Base-by-base conservation (phyloP, 352 stramenopile species). In the Hyaloperonospora brassicae region DNA sequence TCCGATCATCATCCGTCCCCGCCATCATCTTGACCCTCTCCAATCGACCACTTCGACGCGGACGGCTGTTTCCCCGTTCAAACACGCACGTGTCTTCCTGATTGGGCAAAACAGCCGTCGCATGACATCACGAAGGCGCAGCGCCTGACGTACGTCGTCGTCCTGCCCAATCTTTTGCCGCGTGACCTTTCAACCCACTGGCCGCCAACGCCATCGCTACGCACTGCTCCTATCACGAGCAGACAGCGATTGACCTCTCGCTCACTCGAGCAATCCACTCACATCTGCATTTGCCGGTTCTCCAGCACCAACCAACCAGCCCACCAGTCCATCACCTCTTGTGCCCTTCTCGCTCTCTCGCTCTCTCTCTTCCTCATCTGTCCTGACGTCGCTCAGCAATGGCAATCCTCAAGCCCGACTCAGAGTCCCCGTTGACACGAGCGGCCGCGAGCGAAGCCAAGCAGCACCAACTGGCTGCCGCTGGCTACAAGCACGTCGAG, bases 401-500 rank as follows among this genome's bases (percentile, higher is more conserved):
- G 77, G 77, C 77, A 45, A 87, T 87, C 63, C 67, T 87, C 46
- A 76, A 84, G 48, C 75, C 73, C 40, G 70, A 82, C 47, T 66
- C 68, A 35, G 73, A 85, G 27, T 64, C 63, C 50, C 56, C 62
- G 13, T 50, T 58, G 41, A 65, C 69, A 27, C 41, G 68, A 36
- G 52, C 62, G 10, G 41, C 60, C 1, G 31, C 52, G 6, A 65
- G 55, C 39, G 72, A 73, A 47, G 54, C 57, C 43, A 74, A 72
- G 46, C 65, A 82, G 55, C 76, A 73, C 39, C 58, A 62, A 60
- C 66, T 92, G 21, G 76, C 74, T 1, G 62, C 76, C 17, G 77
- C 77, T 12, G 82, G 82, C 52, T 93, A 79, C 70, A 76, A 64
- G 49, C 80, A 88, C 57, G 69, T 89, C 9, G 77, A 86, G 27